These are phyloP conservation scores for Heterobasidion irregulare DNA, from an alignment of 1,284 basidiomycete species.

Conservation along the genomic window DNA sequence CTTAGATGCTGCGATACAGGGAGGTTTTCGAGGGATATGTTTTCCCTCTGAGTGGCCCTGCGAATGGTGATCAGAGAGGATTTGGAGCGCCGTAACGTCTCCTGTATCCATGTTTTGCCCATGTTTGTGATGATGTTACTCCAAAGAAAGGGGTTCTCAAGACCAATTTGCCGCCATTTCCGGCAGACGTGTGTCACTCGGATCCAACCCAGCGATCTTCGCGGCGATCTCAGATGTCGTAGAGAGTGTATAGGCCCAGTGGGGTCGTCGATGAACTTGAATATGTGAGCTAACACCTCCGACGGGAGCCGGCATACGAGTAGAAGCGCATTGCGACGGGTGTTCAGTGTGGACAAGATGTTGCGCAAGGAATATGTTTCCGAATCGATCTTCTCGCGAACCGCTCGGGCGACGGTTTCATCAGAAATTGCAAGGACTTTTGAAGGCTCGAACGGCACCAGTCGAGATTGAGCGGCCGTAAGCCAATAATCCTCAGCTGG, in stretches of 20 bases:
- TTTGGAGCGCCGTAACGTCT: neutral
- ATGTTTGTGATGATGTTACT: slow-evolving; percentile 18
- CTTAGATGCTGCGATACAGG: neutral
- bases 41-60: neutral
- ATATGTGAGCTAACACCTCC: neutral
- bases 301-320: neutral
- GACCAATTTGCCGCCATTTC: slow-evolving; percentile 24
- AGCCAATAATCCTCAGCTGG: neutral
- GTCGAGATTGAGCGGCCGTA: neutral
- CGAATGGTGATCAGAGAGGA: neutral
- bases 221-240: no score
- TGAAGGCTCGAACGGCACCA: neutral
- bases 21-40: neutral
- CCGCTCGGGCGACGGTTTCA: neutral
- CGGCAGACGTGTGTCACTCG: slow-evolving; percentile 28
- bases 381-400: neutral
- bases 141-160: slow-evolving; percentile 26
- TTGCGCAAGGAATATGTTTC: neutral
- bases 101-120: slow-evolving; percentile 17
- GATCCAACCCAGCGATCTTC: neutral
- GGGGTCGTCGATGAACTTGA: neutral
- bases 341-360: neutral
- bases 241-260: no score
- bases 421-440: neutral
- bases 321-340: neutral